phyloP scores from a whole-genome alignment of 2,329 filamentous ascomycete genomes.

The Didymella exigua region DNA sequence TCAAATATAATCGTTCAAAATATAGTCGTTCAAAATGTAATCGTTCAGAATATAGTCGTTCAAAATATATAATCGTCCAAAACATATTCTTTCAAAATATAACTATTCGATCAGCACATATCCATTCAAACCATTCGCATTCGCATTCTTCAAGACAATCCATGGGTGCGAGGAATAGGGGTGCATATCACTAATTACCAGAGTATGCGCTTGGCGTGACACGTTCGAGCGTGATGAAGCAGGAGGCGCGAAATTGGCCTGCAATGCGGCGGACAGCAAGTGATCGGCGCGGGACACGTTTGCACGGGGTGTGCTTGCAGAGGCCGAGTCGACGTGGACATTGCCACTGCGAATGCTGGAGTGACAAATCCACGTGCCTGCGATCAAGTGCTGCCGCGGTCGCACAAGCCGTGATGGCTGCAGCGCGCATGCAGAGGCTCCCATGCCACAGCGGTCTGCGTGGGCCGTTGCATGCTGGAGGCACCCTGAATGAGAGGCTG shows the following conservation, averaged over 20 bases:
- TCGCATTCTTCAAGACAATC: background rate
- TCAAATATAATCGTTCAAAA: too few relatives aligned
- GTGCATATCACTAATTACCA: background rate
- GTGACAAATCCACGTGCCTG: conserved; percentile 5
- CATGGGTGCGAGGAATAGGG: background rate
- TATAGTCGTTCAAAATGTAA: too few relatives aligned
- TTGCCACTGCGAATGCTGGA: background rate
- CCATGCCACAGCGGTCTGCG: conserved; percentile 5
- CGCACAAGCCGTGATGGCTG: conserved; percentile 1
- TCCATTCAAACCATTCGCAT: too few relatives aligned
- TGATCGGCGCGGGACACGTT: conserved; percentile 16
- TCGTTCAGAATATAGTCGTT: too few relatives aligned
- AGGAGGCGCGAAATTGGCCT: conserved; percentile 10
- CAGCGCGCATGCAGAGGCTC: conserved; percentile 2
- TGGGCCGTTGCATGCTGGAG: too few relatives aligned
- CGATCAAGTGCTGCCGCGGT: background rate
- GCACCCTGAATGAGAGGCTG: too few relatives aligned
- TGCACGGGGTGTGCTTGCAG: conserved; percentile 6
- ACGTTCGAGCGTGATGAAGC: conserved; percentile 3
- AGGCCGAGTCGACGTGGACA: background rate
- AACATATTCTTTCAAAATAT: too few relatives aligned
- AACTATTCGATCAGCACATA: too few relatives aligned
- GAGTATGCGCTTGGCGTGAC: background rate
- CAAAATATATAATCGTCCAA: too few relatives aligned
- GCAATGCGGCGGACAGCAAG: conserved; percentile 5